A percentile compares a stretch with the other conserved stretches of the same genome.
Evolutionary conservation across 2,329 filamentous ascomycete species (phyloP).

Genomic region (Blastomyces percursus): DNA sequence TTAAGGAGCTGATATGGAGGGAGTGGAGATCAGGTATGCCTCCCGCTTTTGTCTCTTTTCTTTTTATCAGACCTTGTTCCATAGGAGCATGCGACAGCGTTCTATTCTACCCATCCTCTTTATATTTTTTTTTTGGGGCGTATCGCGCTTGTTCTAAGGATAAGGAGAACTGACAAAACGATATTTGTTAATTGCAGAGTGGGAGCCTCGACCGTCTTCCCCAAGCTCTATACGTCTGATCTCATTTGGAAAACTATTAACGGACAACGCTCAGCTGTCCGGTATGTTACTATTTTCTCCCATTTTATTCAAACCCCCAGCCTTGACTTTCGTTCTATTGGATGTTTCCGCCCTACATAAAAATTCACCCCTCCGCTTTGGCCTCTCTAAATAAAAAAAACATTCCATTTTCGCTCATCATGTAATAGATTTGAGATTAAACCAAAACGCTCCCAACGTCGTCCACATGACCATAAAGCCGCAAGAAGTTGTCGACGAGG

Average conservation of each 20-base stretch:
- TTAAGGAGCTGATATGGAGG: constrained; percentile 86
- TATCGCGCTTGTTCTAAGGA: neutral
- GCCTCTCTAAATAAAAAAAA: too few species aligned
- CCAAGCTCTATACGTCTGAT: constrained; percentile 86
- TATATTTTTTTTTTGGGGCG: too few species aligned
- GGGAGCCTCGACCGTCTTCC: constrained; percentile 76
- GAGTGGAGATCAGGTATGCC: constrained; percentile 68
- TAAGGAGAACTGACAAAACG: neutral
- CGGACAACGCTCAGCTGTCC: constrained; percentile 74
- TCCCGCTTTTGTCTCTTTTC: neutral
- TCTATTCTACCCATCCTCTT: neutral
- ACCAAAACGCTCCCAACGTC: constrained; percentile 62
- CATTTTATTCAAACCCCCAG: neutral
- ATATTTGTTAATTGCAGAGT: constrained; percentile 43
- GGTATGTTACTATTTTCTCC: constrained; percentile 45
- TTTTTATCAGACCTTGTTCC: neutral
- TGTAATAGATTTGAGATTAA: constrained; percentile 63
- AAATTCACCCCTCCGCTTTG: neutral
- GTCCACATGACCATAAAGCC: constrained; percentile 93
- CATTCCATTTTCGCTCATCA: constrained; percentile 1
- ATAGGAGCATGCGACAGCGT: neutral
- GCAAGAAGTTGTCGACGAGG: constrained; percentile 70
- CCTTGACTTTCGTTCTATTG: neutral
- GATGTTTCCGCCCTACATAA: neutral
- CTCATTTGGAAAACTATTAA: constrained; percentile 79